Conservation (phyloP, 768 basidiomycete species). For the Leucosporidium yakuticum region DNA sequence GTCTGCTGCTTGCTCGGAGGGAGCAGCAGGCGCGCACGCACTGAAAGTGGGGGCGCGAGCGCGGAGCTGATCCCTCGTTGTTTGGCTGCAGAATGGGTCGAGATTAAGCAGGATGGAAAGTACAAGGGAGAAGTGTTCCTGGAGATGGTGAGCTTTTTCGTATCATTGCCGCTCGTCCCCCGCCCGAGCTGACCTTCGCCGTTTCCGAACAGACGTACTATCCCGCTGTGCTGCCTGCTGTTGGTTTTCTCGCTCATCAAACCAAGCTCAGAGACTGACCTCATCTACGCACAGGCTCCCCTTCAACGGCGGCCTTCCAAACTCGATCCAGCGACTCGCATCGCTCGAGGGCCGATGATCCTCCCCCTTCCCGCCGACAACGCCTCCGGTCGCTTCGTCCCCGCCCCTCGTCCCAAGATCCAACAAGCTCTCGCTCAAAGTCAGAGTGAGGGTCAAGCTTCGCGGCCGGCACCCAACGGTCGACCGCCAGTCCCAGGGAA, state of each 20-base stretch:
- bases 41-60: background rate
- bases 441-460: background rate
- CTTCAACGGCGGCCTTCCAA: background rate
- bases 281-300: no score
- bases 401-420: background rate
- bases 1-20: no score
- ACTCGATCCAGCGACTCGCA: slow-evolving; percentile 2
- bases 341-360: background rate
- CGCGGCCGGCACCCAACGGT: no score
- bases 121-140: slow-evolving; percentile 21
- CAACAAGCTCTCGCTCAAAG: background rate
- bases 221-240: background rate
- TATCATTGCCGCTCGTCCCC: no score
- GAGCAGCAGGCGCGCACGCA: no score
- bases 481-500: no score
- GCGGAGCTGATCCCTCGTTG: no score
- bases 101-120: slow-evolving; percentile 9
- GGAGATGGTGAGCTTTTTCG: slow-evolving; percentile 1
- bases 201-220: slow-evolving; percentile 9
- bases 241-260: background rate
- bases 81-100: slow-evolving; percentile 9
- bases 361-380: background rate
- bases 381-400: background rate
- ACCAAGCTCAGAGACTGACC: no score
- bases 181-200: no score